Evolutionary conservation across 2,329 filamentous ascomycete species (phyloP).

Genomic region (Epichloe uncinata): DNA sequence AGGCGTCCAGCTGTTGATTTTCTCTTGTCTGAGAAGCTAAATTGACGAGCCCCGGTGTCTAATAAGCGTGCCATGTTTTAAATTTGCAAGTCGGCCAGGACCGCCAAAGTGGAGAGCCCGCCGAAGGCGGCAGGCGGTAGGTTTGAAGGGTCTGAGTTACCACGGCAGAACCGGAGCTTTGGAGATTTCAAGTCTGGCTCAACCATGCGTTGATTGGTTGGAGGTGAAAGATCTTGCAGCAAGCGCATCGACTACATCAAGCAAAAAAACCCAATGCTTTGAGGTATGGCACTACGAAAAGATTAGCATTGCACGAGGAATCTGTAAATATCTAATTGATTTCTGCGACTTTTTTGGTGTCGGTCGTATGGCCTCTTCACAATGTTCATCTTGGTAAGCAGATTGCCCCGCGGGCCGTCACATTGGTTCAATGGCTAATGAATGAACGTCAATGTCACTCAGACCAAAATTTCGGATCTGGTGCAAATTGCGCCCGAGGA

Average conservation of each 20-base stretch:
- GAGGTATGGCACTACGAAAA: background rate
- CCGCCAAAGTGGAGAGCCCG: background rate
- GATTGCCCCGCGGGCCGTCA: background rate
- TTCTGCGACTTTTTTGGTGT: background rate
- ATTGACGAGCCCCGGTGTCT: too few relatives aligned
- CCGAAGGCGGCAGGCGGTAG: background rate
- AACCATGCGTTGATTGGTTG: constrained; percentile 3
- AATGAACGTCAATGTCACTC: background rate
- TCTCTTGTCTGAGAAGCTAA: background rate
- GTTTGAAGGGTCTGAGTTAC: background rate
- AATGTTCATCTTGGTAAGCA: constrained; percentile 39
- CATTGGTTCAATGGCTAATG: background rate
- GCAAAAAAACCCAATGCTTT: background rate
- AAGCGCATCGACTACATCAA: background rate
- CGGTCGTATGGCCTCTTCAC: background rate
- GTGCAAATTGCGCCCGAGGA: constrained; percentile 85
- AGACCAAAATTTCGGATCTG: constrained; percentile 91
- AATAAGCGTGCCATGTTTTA: too few relatives aligned
- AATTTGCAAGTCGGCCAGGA: too few relatives aligned
- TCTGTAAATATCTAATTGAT: background rate
- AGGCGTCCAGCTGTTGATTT: background rate
- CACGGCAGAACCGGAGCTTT: background rate
- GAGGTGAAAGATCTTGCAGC: background rate
- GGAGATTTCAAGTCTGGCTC: background rate
- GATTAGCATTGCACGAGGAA: background rate